These are phyloP conservation scores for Exophiala xenobiotica DNA, from an alignment of 2,329 filamentous ascomycete genomes.

Conservation along the genomic window DNA sequence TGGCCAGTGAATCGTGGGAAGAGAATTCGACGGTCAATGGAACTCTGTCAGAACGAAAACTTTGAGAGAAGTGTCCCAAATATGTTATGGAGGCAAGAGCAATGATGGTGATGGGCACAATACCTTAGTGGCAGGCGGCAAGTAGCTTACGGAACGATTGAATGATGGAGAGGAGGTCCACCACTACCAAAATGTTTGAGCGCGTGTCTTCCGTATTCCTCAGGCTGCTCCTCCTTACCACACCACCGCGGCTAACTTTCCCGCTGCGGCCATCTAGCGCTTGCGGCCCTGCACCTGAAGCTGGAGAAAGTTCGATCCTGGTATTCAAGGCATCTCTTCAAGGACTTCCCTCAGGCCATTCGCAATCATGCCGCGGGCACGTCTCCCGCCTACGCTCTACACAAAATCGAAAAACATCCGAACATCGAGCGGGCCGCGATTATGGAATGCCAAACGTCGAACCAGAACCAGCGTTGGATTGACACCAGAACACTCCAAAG, in stretches of 20 bases:
- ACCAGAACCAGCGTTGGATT: constrained; percentile 23
- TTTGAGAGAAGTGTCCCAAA: background rate
- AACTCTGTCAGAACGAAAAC: background rate
- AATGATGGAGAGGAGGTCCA: constrained; percentile 16
- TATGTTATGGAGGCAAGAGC: constrained; percentile 3
- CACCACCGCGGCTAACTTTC: background rate
- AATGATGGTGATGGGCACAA: constrained; percentile 3
- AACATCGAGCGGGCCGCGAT: constrained; percentile 17
- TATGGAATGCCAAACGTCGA: constrained; percentile 30
- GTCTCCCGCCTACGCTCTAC: constrained; percentile 19
- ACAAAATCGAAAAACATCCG: constrained; percentile 6
- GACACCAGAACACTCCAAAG: background rate
- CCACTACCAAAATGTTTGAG: constrained; percentile 19
- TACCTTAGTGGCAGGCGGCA: constrained; percentile 18
- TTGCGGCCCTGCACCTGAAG: no score
- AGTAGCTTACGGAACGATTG: constrained; percentile 25
- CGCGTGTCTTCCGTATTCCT: constrained; percentile 1
- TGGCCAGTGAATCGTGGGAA: constrained; percentile 16
- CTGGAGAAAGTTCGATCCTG: no score
- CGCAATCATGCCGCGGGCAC: constrained; percentile 20
- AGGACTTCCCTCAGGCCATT: background rate
- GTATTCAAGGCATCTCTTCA: background rate
- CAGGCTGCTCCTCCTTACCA: no score
- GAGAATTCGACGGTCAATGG: constrained; percentile 1
- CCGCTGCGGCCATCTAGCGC: no score